A percentile compares a stretch with the other conserved stretches of the same genome.
Conservation (phyloP, 768 basidiomycete species). For the Roridomyces roridus region DNA sequence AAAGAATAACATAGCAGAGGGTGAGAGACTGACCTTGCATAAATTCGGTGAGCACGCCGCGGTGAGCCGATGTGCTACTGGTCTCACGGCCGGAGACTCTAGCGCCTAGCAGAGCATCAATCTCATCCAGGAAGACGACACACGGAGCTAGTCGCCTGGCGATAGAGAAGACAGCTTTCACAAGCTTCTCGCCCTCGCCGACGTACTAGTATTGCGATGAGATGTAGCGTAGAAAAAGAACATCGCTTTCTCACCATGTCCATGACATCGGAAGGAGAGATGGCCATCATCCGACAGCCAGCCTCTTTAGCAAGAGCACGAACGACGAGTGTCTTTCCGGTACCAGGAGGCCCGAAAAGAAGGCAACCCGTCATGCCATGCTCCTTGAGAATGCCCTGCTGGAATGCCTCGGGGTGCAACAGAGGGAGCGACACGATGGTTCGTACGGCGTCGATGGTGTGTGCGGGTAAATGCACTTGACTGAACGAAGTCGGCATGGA, state of each 20-base stretch:
- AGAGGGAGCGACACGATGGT: constrained; percentile 91
- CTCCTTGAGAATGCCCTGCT: constrained; percentile 87
- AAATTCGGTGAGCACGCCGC: constrained; percentile 89
- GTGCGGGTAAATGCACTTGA: constrained; percentile 86
- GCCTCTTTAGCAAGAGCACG: constrained; percentile 93
- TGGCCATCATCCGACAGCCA: constrained; percentile 89
- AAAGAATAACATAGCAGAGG: neutral
- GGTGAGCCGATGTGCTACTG: constrained; percentile 82
- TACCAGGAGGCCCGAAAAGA: constrained; percentile 91
- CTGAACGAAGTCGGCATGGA: constrained; percentile 84
- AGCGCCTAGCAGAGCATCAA: constrained; percentile 91
- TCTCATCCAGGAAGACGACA: constrained; percentile 94
- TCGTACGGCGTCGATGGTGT: constrained; percentile 91
- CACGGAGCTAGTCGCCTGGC: constrained; percentile 88
- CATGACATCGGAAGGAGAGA: constrained; percentile 94
- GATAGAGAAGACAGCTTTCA: constrained; percentile 86
- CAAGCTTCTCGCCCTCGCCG: constrained; percentile 89
- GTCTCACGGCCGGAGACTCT: constrained; percentile 78
- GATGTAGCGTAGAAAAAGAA: neutral
- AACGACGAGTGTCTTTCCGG: constrained; percentile 88
- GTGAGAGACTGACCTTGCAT: too few species aligned
- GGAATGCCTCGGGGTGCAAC: constrained; percentile 86
- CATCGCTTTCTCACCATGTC: constrained; percentile 73
- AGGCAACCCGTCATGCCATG: constrained; percentile 92
- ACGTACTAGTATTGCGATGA: constrained; percentile 62